A percentile compares a stretch with the other conserved stretches of the same genome.
These are phyloP conservation scores for Malassezia yamatoensis DNA, from an alignment of 1,284 basidiomycete species.

Conservation along the genomic window DNA sequence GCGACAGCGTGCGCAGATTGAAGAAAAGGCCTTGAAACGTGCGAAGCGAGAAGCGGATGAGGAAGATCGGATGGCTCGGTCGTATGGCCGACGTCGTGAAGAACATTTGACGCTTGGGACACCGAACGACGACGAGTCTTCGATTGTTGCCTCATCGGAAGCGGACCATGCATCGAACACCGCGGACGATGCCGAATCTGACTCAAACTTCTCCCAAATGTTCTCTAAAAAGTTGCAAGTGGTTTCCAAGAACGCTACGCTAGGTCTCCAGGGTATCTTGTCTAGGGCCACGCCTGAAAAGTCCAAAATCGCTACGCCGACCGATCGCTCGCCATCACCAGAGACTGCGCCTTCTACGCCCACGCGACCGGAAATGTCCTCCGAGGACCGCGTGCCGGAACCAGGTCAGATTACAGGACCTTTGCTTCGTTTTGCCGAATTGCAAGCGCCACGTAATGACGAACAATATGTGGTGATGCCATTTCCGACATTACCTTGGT, in stretches of 20 bases:
- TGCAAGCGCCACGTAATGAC: neutral
- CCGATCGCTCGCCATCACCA: neutral
- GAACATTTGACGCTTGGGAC: neutral
- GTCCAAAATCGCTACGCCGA: too few species aligned
- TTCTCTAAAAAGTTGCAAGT: constrained; percentile 2
- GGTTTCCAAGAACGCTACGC: constrained; percentile 1
- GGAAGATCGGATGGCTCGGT: constrained; percentile 12
- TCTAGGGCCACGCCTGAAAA: neutral
- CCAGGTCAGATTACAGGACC: neutral
- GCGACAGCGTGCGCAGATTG: constrained; percentile 9
- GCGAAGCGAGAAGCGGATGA: constrained; percentile 17
- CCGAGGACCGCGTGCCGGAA: neutral
- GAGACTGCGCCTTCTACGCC: neutral
- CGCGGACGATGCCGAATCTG: neutral
- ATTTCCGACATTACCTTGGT: constrained; percentile 8
- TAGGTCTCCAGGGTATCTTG: constrained; percentile 6
- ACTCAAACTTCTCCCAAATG: constrained; percentile 5
- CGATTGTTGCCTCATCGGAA: constrained; percentile 8
- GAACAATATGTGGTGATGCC: neutral
- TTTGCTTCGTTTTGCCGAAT: constrained; percentile 8
- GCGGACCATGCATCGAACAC: neutral
- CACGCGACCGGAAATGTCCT: too few species aligned
- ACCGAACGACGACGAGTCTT: constrained; percentile 5
- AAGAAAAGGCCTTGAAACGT: constrained; percentile 13
- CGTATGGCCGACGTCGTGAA: constrained; percentile 1